Conservation (phyloP, 1,139 yeast genomes). For the Debaryomycetaceae sp. region DNA sequence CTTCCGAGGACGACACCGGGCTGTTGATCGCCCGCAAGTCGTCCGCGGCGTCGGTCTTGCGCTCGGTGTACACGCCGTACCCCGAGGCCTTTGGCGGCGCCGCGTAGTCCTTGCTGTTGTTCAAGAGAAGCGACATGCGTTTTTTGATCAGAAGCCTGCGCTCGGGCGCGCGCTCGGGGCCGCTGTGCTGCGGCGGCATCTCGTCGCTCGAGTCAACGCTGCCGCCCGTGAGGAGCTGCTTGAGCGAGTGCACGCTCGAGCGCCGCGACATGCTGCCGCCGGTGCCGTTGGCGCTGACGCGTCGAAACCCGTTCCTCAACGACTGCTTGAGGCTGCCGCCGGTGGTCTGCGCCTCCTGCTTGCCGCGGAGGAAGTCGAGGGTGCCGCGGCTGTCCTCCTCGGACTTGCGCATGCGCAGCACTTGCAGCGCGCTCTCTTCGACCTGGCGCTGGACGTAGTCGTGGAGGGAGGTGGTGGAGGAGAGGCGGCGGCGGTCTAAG, state of each 20-base stretch:
- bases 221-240: slow-evolving; percentile 41
- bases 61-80: slow-evolving; percentile 67
- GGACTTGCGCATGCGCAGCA: slow-evolving; percentile 13
- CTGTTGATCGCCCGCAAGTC: slow-evolving; percentile 38
- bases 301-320: slow-evolving; percentile 32
- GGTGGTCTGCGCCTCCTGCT: slow-evolving; percentile 38
- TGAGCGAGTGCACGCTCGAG: slow-evolving; percentile 38
- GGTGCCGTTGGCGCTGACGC: slow-evolving; percentile 39
- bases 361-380: slow-evolving; percentile 54
- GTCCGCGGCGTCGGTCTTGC: slow-evolving; percentile 22
- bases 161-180: slow-evolving; percentile 14
- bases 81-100: slow-evolving; percentile 46
- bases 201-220: neutral
- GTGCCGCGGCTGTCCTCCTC: slow-evolving; percentile 25
- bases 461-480: slow-evolving; percentile 28
- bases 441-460: slow-evolving; percentile 34
- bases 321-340: slow-evolving; percentile 44
- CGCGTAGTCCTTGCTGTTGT: slow-evolving; percentile 42
- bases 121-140: slow-evolving; percentile 60
- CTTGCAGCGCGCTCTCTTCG: slow-evolving; percentile 19
- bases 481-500: too few species aligned
- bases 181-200: too few species aligned
- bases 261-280: slow-evolving; percentile 25
- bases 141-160: slow-evolving; percentile 54
- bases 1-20: slow-evolving; percentile 7